Evolutionary conservation across 805 yeast genomes (phyloP).

Genomic region (Candida taoyuanica): DNA sequence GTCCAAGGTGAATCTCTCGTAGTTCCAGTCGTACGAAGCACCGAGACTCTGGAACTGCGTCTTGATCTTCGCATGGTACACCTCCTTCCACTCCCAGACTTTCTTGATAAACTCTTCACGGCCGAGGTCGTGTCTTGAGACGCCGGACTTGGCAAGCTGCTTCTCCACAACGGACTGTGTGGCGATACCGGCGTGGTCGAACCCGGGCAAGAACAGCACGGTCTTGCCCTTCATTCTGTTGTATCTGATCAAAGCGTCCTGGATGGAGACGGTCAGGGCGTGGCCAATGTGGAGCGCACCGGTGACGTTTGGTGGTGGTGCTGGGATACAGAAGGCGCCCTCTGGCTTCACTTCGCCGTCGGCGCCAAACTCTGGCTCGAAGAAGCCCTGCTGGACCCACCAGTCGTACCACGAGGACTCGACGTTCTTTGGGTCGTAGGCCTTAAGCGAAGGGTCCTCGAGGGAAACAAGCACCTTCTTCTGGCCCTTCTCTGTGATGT

Average conservation of each 20-base stretch:
- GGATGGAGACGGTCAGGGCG: slow-evolving; percentile 92
- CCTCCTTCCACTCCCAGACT: slow-evolving; percentile 99
- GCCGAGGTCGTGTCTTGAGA: slow-evolving; percentile 92
- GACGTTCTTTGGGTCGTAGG: slow-evolving; percentile 87
- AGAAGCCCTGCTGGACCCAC: slow-evolving; percentile 90
- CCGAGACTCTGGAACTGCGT: slow-evolving; percentile 82
- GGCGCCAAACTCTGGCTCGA: slow-evolving; percentile 76
- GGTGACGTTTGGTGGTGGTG: slow-evolving; percentile 99
- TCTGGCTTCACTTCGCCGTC: slow-evolving; percentile 76
- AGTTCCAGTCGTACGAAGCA: slow-evolving; percentile 94
- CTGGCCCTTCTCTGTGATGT: slow-evolving; percentile 81
- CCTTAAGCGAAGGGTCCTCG: slow-evolving; percentile 90
- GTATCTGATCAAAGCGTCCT: slow-evolving; percentile 88
- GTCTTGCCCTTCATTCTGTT: slow-evolving; percentile 98
- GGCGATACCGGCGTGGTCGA: slow-evolving; percentile 99
- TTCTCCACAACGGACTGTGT: slow-evolving; percentile 98
- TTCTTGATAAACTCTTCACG: slow-evolving; percentile 83
- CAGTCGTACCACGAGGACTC: slow-evolving; percentile 97
- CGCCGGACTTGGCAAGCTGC: slow-evolving; percentile 73
- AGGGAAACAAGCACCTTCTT: slow-evolving; percentile 83
- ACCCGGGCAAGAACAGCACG: slow-evolving; percentile 89
- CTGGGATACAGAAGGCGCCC: slow-evolving; percentile 86
- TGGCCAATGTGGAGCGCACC: slow-evolving; percentile 99
- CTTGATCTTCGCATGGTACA: slow-evolving; percentile 82
- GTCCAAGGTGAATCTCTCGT: slow-evolving; percentile 91